Evolutionary conservation across 306 rosid species (phyloP).

Genomic region (Begonia peltatifolia): DNA sequence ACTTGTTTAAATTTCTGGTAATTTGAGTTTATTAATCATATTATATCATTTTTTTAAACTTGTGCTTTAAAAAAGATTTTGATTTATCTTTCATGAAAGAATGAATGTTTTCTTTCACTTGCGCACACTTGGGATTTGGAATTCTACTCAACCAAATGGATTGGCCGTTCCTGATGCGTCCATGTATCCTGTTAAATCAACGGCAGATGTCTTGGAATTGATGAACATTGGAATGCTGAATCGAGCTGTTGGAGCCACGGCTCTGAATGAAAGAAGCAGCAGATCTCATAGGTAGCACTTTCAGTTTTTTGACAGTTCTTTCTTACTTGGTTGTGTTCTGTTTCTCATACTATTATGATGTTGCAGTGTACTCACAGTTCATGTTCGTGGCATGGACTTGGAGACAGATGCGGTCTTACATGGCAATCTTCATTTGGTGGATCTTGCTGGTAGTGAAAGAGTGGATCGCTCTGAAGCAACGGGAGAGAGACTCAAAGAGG

Average conservation of each 20-base stretch:
- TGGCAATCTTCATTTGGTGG: conserved; percentile 83
- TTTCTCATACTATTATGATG: conserved; percentile 5
- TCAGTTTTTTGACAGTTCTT: conserved; percentile 2
- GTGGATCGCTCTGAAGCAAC: conserved; percentile 96
- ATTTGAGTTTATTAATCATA: background rate
- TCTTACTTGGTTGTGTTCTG: conserved; percentile 8
- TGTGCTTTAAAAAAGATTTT: background rate
- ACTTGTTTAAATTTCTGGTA: background rate
- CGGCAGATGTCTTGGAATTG: conserved; percentile 69
- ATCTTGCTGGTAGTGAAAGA: conserved; percentile 98
- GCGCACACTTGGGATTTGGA: conserved; percentile 99
- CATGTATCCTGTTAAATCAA: conserved; percentile 79
- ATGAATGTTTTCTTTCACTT: conserved; percentile 58
- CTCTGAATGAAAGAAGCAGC: conserved; percentile 93
- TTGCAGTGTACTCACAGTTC: conserved; percentile 82
- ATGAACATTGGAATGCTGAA: conserved; percentile 62
- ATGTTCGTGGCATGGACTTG: conserved; percentile 86
- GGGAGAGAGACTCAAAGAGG: conserved; percentile 98
- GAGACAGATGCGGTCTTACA: conserved; percentile 67
- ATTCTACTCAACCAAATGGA: conserved; percentile 87
- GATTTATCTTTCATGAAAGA: background rate
- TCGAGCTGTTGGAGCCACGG: conserved; percentile 89
- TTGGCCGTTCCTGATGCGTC: conserved; percentile 96
- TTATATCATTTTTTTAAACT: background rate
- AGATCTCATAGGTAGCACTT: conserved; percentile 82